A percentile compares a stretch with the other conserved stretches of the same genome.
phyloP scores from a whole-genome alignment of 257 asterid species.

The Solanum virginianum region DNA sequence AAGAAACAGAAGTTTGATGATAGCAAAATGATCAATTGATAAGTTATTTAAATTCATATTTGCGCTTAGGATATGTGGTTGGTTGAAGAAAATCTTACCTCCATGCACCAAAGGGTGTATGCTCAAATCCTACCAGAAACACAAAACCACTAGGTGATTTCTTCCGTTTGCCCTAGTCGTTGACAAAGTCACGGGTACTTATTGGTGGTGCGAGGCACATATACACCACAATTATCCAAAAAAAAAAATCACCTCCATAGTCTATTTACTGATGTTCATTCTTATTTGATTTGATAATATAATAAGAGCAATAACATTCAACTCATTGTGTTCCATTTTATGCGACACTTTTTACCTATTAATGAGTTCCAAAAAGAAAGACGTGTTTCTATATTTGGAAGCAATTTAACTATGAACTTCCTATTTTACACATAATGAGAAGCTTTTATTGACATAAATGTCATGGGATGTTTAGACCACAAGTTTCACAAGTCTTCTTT shows the following conservation, averaged over 20 bases:
- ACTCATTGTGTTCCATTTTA: neutral
- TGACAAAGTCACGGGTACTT: no score
- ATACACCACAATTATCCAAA: no score
- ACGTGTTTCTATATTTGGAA: neutral
- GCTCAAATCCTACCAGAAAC: no score
- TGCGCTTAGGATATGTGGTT: neutral
- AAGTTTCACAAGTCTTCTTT: neutral
- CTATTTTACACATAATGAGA: neutral
- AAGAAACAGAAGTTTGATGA: neutral
- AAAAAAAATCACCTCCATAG: neutral
- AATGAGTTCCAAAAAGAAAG: neutral
- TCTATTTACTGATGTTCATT: neutral
- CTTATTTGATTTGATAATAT: neutral
- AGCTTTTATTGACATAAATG: neutral
- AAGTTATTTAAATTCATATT: neutral
- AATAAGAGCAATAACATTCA: neutral
- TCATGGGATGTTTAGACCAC: neutral
- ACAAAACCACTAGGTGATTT: no score
- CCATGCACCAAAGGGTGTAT: neutral
- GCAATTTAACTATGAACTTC: neutral
- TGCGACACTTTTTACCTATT: neutral
- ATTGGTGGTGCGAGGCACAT: no score
- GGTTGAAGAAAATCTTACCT: neutral
- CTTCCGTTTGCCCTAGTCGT: no score
- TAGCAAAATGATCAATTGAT: neutral